Evolutionary conservation across 2,329 filamentous ascomycete genomes (phyloP).

Genomic region (Thelonectria rubi): DNA sequence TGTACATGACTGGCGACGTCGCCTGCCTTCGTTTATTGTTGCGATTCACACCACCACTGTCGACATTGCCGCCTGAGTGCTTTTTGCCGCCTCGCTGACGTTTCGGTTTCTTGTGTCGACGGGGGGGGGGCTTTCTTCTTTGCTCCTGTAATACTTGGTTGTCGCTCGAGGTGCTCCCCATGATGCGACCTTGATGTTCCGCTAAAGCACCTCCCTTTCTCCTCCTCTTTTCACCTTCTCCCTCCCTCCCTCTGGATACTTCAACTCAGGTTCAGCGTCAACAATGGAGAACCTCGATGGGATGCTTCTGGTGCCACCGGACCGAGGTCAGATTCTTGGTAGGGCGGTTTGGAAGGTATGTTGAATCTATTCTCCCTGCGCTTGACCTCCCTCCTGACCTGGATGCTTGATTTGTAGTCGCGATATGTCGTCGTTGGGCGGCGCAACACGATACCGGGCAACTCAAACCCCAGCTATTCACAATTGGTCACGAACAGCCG

Average conservation of each 20-base stretch:
- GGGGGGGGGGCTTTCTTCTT: not conserved
- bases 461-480: constrained; percentile 50
- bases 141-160: constrained; percentile 8
- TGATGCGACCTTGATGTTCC: constrained; percentile 39
- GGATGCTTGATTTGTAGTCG: constrained; percentile 52
- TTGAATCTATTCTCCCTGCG: constrained; percentile 15
- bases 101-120: not conserved
- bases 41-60: not conserved
- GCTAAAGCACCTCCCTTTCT: constrained; percentile 6
- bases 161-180: constrained; percentile 24
- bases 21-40: not conserved
- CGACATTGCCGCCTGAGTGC: not conserved
- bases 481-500: constrained; percentile 52
- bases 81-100: not conserved
- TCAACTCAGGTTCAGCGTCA: constrained; percentile 7
- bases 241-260: not conserved
- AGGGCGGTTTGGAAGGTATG: constrained; percentile 63
- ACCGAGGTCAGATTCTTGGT: constrained; percentile 60
- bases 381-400: constrained; percentile 16
- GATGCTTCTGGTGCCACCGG: constrained; percentile 59
- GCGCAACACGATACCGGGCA: constrained; percentile 42
- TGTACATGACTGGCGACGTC: not conserved
- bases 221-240: constrained; percentile 1
- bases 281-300: constrained; percentile 56
- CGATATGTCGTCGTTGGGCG: constrained; percentile 68